Percentiles rank a stretch among this genome's conserved stretches.
Conservation (phyloP, 768 basidiomycete species). For the Mycena epipterygia region DNA sequence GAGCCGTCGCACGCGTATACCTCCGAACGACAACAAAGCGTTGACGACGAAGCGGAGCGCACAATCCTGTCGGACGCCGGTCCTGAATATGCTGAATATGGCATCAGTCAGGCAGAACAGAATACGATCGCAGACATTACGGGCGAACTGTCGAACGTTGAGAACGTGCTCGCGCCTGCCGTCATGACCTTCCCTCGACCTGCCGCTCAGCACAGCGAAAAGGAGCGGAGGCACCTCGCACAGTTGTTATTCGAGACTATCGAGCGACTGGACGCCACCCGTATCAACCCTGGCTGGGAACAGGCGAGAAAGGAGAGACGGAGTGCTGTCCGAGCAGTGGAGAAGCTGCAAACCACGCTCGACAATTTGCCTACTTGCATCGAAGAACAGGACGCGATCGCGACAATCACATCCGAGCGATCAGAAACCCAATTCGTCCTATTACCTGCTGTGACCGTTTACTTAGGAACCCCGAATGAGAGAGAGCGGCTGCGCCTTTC, state of each 20-base stretch:
- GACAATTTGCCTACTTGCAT: slow-evolving; percentile 14
- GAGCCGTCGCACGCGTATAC: neutral
- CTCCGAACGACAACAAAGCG: neutral
- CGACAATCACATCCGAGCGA: slow-evolving; percentile 3
- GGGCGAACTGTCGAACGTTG: slow-evolving; percentile 17
- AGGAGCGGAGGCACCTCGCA: slow-evolving; percentile 19
- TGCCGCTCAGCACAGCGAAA: neutral
- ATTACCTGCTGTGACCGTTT: slow-evolving; percentile 22
- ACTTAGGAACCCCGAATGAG: slow-evolving; percentile 9
- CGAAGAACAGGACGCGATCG: slow-evolving; percentile 24
- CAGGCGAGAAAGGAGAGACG: slow-evolving; percentile 15
- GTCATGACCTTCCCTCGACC: slow-evolving; percentile 30
- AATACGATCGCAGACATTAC: slow-evolving; percentile 9
- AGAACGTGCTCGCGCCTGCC: slow-evolving; percentile 21
- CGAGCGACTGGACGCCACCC: slow-evolving; percentile 15
- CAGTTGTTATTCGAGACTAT: slow-evolving; percentile 16
- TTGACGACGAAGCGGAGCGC: neutral
- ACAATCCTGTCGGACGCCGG: neutral
- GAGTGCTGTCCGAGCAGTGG: neutral
- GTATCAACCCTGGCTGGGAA: slow-evolving; percentile 19
- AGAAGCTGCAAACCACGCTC: slow-evolving; percentile 17
- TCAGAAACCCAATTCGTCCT: slow-evolving; percentile 16
- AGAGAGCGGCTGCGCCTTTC: slow-evolving; percentile 22
- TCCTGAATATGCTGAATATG: neutral
- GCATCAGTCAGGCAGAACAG: slow-evolving; percentile 16